Percentiles rank a stretch among this genome's conserved stretches.
These are phyloP conservation scores for Quercus glauca DNA, from an alignment of 306 rosid species.

Conservation along the genomic window DNA sequence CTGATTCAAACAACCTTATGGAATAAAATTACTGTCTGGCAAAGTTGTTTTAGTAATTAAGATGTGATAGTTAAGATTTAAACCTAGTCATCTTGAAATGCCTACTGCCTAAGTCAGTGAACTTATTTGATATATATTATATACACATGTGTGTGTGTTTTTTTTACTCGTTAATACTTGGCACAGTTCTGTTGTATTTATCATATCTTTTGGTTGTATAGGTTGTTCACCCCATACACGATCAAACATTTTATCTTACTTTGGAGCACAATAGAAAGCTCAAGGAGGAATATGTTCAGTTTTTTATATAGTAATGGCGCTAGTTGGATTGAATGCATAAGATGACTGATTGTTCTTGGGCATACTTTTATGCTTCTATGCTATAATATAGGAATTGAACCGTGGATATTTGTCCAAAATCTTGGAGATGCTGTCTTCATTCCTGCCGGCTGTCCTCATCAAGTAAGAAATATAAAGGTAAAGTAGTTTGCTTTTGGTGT, in stretches of 20 bases:
- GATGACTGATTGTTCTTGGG: background rate
- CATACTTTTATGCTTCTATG: background rate
- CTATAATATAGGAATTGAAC: conserved; percentile 46
- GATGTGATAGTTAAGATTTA: background rate
- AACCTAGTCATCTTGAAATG: background rate
- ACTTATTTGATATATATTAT: conserved; percentile 21
- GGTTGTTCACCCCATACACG: conserved; percentile 79
- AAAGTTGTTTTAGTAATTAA: background rate
- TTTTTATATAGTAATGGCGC: background rate
- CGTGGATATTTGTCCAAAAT: conserved; percentile 76
- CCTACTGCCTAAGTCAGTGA: conserved; percentile 23
- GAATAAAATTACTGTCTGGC: background rate
- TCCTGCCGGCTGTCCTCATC: conserved; percentile 84
- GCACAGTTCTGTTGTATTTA: background rate
- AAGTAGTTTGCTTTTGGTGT: background rate
- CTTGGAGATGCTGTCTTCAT: conserved; percentile 80
- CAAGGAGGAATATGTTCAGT: conserved; percentile 74
- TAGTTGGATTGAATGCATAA: background rate
- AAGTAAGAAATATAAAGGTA: conserved; percentile 77
- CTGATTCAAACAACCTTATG: conserved; percentile 27
- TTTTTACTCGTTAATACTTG: background rate
- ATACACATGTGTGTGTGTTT: conserved; percentile 19
- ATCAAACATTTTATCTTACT: conserved; percentile 69
- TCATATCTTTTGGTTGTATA: conserved; percentile 4
- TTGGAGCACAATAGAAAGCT: conserved; percentile 70